Evolutionary conservation across 352 stramenopile species (phyloP).

Genomic region (Saprolegnia diclina): DNA sequence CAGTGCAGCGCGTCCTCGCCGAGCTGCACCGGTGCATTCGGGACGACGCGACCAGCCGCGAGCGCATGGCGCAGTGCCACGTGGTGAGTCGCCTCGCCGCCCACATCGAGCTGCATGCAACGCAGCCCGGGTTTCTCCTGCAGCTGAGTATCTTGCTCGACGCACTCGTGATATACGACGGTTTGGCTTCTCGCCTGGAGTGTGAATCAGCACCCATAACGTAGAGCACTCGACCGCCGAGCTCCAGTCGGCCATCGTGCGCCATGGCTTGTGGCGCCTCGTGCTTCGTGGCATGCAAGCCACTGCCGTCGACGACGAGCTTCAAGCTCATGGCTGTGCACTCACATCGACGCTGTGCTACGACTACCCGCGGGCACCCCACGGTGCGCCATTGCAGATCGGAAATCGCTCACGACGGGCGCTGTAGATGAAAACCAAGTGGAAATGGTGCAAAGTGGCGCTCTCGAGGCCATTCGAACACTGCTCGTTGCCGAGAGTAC

Average conservation of each 20-base stretch:
- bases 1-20: conserved; percentile 44
- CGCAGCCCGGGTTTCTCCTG: conserved; percentile 35
- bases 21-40: conserved; percentile 50
- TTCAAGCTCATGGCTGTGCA: conserved; percentile 41
- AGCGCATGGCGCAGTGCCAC: conserved; percentile 35
- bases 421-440: conserved; percentile 47
- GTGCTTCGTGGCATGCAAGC: conserved; percentile 37
- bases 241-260: conserved; percentile 51
- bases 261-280: conserved; percentile 37
- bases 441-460: conserved; percentile 35
- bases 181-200: conserved; percentile 28
- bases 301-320: background rate
- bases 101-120: conserved; percentile 33
- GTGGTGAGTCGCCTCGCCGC: conserved; percentile 35
- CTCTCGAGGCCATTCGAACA: conserved; percentile 33
- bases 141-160: conserved; percentile 46
- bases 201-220: background rate
- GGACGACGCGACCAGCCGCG: conserved; percentile 30
- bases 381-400: conserved; percentile 39
- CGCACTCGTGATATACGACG: conserved; percentile 43
- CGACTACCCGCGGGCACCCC: conserved; percentile 38
- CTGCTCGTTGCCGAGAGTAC: background rate
- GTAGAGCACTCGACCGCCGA: conserved; percentile 45
- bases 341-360: conserved; percentile 47
- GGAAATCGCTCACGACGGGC: background rate